Evolutionary conservation across 768 basidiomycete species (phyloP), one percentile per base, ranked within the genome.

Genomic region (Saitozyma podzolica): DNA sequence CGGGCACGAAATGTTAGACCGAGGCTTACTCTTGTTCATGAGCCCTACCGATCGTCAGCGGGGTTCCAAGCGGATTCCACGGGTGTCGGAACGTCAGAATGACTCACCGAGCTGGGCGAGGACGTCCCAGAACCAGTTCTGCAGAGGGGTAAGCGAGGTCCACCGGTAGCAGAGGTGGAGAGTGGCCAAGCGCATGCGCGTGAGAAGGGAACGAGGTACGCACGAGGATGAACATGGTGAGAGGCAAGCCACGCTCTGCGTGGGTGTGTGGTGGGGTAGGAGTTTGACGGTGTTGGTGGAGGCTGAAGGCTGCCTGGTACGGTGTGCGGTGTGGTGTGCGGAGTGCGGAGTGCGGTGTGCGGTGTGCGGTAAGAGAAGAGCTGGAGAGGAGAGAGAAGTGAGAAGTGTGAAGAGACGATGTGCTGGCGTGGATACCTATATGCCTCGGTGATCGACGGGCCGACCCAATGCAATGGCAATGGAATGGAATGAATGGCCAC

Each of bases 111-210:
- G 89, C 78, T 90, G 88, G 53, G 92, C 86, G 73, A 98, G 89
- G 63, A 97, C 83, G 78, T 97, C 94, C 90, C 89, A 95, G 81
- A 97, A 91, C 92, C 92, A 97, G 83, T 91, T 90, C 80, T 80
- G 45, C 9, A 50, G 16, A 13, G 29, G 29, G 29, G 29, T 29
- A 29, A 29, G 29, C 29, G 29, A 29, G 29, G 29, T 29, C 2
- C 29, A 5, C 29, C 29, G 29, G 29, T 29, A 29, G 29, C 2
- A 29, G 29, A 5, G 2, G 29, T 29, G 29, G 29, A 29, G 29
- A 5, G 29, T 29, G 29, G 29, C 29, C 2, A 29, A 29, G 29
- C 29, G 29, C 29, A 29, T 2, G 29, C 29, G 29, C 29, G 29
- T 29, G 29, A 29, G 29, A 29, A 29, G 29, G 29, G 29, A 5